Evolutionary conservation across 2,329 filamentous ascomycete species (phyloP), one percentile per base, ranked within the genome.

Genomic region (Ophiosphaerella herpotricha): DNA sequence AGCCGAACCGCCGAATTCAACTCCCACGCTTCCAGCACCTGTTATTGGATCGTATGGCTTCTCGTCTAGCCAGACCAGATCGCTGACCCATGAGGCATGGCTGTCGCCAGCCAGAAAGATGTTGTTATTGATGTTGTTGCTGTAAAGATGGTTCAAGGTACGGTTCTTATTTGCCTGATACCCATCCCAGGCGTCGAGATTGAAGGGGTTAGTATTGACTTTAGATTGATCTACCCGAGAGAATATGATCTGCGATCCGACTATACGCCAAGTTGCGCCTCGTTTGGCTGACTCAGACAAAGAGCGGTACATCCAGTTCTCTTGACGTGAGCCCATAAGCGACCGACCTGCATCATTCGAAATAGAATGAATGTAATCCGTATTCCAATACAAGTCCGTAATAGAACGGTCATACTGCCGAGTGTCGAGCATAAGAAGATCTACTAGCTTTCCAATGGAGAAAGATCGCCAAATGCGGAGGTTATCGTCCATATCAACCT

Each of bases 181-280:
- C 1, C 87, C 88, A 61, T 87, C 78, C 82, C 81, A 85, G 16
- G 78, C 75, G 60, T 88, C 85, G 59, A 81, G 80, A 64, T 86
- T 78, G 29, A 81, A 67, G 1, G 76, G 76, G 45, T 77, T 71
- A 3, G 71, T 67, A 39, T 77, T 72, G 8, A 73, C 70, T 1
- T 76, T 63, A 1, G 75, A 77, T 52, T 77, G 72, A 60, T 82
- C 81, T 21, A 86, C 70, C 6, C 79, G 78, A 7, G 82, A 84
- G 72, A 90, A 89, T 41, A 90, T 74, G 36, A 87, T 83, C 67
- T 90, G 88, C 23, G 85, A 87, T 8, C 88, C 88, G 37, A 91
- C 80, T 14, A 91, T 68, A 35, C 88, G 79, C 88, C 88, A 91
- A 1, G 81, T 79, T 0, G 87, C 85, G 21, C 84, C 85, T n/a